Conservation (phyloP, 1,139 yeast species). For the Schwanniomyces etchellsii region DNA sequence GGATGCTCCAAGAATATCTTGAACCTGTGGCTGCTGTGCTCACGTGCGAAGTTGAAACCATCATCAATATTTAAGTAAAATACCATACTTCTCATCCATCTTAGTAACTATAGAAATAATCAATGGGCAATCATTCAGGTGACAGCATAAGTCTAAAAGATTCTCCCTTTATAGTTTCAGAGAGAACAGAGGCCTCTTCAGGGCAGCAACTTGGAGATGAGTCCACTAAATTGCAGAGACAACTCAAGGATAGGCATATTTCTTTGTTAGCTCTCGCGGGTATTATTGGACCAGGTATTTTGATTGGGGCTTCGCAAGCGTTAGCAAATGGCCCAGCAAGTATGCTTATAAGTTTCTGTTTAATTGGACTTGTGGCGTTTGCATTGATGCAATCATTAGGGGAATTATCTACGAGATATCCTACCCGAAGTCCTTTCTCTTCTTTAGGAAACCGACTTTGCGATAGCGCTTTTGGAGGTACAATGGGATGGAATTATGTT, state of each 20-base stretch:
- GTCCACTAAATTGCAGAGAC: slow-evolving; percentile 20
- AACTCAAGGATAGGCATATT: slow-evolving; percentile 38
- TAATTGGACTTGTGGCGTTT: slow-evolving; percentile 52
- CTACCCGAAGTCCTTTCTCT: slow-evolving; percentile 51
- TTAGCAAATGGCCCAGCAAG: slow-evolving; percentile 42
- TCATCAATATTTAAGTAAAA: no score
- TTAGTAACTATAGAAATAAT: no score
- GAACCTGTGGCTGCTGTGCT: no score
- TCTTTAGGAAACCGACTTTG: slow-evolving; percentile 47
- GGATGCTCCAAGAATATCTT: no score
- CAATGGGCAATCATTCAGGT: no score
- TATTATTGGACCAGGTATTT: slow-evolving; percentile 50
- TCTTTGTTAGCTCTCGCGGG: slow-evolving; percentile 49
- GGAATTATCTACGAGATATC: slow-evolving; percentile 48
- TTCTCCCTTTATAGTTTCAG: no score
- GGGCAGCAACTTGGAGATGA: no score
- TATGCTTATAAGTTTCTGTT: slow-evolving; percentile 38
- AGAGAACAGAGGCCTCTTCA: no score
- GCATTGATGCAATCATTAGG: slow-evolving; percentile 57
- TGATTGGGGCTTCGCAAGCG: slow-evolving; percentile 44
- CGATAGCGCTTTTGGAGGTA: slow-evolving; percentile 55
- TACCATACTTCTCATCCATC: no score
- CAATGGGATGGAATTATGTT: slow-evolving; percentile 59
- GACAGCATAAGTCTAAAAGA: no score
- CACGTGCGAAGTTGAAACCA: no score